Base-by-base conservation (phyloP, 805 yeast genomes). In the Starmera dryadoides region DNA sequence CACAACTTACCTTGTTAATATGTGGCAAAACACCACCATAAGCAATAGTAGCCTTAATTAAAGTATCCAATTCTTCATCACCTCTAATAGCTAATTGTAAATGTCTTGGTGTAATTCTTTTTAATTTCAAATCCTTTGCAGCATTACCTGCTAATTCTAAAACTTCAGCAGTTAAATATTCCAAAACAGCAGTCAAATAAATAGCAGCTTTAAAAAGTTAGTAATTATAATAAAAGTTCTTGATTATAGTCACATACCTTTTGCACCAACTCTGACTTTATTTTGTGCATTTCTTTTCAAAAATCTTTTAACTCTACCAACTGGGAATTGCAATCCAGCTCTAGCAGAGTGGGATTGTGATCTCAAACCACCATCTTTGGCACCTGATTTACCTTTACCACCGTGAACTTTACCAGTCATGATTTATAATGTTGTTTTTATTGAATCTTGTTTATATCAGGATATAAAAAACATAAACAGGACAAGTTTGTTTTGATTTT, bases 121-220 rank as follows among this genome's bases (percentile, higher is more conserved):
- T 88, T 52, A 87, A 93, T 63, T 86, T 86, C 62, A 87, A 73
- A 59, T 91, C 97, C 64, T 91, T 88, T 34, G 98, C 97, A 29
- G 98, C 98, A 62, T 91, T 91, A 67, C 98, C 97, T 42, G 98
- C 97, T 75, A 91, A 74, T 71, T 91, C 98, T 56, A 91, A 75
- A 37, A 91, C 95, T 72, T 91, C 98, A 30, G 98, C 97, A 39
- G 97, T 88, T 59, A 91, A 72, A 68, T 91, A 91, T 66, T 91
- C 98, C 50, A 91, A 77, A 33, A 91, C 98, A 17, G 97, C 96
- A 41, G 97, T 89, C 49, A 91, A 73, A 64, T 91, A 91, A 47
- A 91, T 91, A 36, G 99, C 98, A 33, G 96, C 81, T 62, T 38
- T 25, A 20, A 7, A 2, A 2, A 19, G 48, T 43, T 45, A 47